Base-by-base conservation (phyloP, 108 stramenopile species). In the Bacterosira constricta region DNA sequence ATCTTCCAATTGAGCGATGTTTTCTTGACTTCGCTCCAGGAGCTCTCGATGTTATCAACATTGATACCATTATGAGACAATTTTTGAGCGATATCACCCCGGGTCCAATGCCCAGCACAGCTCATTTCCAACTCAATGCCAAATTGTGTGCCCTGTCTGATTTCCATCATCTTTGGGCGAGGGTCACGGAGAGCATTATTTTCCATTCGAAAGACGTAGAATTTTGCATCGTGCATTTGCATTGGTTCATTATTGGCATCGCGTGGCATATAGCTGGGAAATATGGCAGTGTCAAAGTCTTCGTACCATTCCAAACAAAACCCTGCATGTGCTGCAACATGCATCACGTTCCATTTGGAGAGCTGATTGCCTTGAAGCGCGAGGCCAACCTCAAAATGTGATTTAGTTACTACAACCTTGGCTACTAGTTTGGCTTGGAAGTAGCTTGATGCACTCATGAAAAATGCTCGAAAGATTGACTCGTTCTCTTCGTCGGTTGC, bases 131-230 rank as follows among this genome's bases (percentile, higher is more conserved):
- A 41, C 25, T 61, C 59, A 0, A 61, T 41, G 10, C 59, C 59
- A 61, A 44, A 61, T 23, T 25, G 20, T n/a, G 59, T 13, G 37
- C 38, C 38, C 17, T 38, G 38, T 37, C 59, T 34, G 38, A 61
- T 41, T 42, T 41, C 25, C 39, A 44, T 44, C 59, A 38, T 61
- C 20, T 41, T 61, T 9, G 38, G 27, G 37, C 23, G 59, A 3
- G 7, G 58, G 7, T 12, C 32, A 18, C 21, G 37, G 25, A 36
- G 21, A 17, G 21, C 39, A 25, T 38, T 39, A 34, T 18, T 60
- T 38, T 71, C 61, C 49, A 62, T 38, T 0, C 42, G 71, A 53
- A 71, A 71, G 2, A 71, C 71, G 39, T 53, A 71, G 39, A 71
- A 71, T 23, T 55, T 50, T 17, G 60, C 71, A 42, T 62, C 39